Evolutionary conservation across 768 basidiomycete genomes (phyloP).

Genomic region (Russula lepida): DNA sequence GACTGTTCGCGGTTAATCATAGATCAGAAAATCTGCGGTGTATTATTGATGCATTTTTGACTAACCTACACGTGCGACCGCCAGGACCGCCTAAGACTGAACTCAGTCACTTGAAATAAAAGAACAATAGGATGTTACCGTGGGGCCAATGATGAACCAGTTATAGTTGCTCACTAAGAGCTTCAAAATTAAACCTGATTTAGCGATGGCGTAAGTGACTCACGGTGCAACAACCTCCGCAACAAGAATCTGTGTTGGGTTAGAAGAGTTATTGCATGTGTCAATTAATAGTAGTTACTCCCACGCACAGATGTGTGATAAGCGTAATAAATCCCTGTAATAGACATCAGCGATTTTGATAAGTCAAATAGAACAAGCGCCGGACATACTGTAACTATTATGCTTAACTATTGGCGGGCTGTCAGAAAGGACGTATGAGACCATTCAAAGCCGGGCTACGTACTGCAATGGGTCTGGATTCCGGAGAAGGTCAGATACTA

Average conservation of each 20-base stretch:
- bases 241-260: conserved; percentile 12
- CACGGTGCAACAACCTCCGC: conserved; percentile 12
- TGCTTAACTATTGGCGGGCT: conserved; percentile 10
- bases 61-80: conserved; percentile 13
- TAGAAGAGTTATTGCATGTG: neutral
- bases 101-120: neutral
- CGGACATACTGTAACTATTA: conserved; percentile 17
- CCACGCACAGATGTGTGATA: conserved; percentile 16
- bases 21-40: neutral
- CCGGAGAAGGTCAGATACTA: neutral
- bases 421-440: neutral
- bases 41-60: neutral
- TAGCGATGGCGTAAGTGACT: neutral
- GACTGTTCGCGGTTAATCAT: neutral
- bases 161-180: conserved; percentile 19
- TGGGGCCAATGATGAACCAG: conserved; percentile 11
- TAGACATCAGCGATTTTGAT: neutral
- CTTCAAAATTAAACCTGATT: neutral
- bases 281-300: neutral
- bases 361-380: neutral
- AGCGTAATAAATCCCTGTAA: conserved; percentile 12
- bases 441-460: neutral
- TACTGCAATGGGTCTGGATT: conserved; percentile 12
- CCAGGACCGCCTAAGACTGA: conserved; percentile 3
- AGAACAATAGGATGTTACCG: conserved; percentile 4